Evolutionary conservation across 2,329 filamentous ascomycete species (phyloP).

Genomic region (Sporothrix humicola): DNA sequence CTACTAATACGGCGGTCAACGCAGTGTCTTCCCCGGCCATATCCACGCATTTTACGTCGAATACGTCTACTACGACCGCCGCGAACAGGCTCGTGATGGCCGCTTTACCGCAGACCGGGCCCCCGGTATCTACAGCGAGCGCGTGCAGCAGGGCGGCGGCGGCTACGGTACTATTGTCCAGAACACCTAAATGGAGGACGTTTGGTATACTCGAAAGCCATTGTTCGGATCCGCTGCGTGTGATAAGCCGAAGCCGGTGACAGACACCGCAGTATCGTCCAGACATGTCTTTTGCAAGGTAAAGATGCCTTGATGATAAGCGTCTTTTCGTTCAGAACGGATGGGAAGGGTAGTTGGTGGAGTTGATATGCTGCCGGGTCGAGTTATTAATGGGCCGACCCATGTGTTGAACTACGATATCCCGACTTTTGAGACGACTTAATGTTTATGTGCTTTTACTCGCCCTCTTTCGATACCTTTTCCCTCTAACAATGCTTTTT

Average conservation of each 20-base stretch:
- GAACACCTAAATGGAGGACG: constrained; percentile 28
- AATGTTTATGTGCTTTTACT: neutral
- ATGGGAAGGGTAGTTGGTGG: constrained; percentile 1
- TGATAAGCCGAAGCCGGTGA: neutral
- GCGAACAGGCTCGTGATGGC: constrained; percentile 66
- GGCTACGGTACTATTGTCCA: constrained; percentile 47
- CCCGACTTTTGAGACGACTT: neutral
- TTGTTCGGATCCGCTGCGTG: neutral
- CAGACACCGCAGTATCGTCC: neutral
- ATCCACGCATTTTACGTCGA: constrained; percentile 82
- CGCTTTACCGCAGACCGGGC: constrained; percentile 60
- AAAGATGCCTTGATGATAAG: neutral
- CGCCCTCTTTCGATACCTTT: neutral
- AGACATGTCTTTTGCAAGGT: neutral
- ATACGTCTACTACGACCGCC: constrained; percentile 81
- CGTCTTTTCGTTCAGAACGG: too few relatives aligned
- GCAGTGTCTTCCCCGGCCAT: constrained; percentile 75
- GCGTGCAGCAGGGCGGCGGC: constrained; percentile 73
- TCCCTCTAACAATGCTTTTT: neutral
- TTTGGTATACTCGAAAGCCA: neutral
- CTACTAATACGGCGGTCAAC: neutral
- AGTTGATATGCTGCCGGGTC: neutral
- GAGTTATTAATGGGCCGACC: neutral
- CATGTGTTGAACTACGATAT: neutral
- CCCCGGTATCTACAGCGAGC: constrained; percentile 73